Evolutionary conservation across 2,329 filamentous ascomycete species (phyloP), one percentile per base, ranked within the genome.

Genomic region (Calycina herbarum): DNA sequence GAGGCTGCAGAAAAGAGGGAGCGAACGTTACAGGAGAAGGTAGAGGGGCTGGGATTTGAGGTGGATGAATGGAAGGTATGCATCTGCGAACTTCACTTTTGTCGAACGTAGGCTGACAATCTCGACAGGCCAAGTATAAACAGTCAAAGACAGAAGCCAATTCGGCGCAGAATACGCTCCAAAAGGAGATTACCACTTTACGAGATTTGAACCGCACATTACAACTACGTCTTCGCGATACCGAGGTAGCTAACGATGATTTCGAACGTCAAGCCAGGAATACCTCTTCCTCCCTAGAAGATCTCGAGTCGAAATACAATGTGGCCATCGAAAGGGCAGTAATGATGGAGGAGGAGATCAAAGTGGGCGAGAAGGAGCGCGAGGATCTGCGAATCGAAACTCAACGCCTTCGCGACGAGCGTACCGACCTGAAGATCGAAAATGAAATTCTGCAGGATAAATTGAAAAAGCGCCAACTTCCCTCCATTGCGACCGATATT

Each of bases 1-100:
- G 94, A 98, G 74, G 90, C 92, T 57, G 94, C 94, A 57, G 95
- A 99, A 82, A 96, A 96, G 82, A 87, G 93, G 73, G 94, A 98
- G 80, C 86, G 93, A 69, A 83, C 88, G 70, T 80, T 97, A 72
- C 89, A 94, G 77, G 90, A 96, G 78, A 96, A 94, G 81, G 90
- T 92, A 0, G 94, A 98, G 78, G 85, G 84, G 45, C 79, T 96
- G 69, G 87, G 85, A 60, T 99, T 93, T 75, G 94, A 98, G 78
- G 94, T 95, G 0, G 93, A 98, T 66, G 95, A 99, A 80, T 99
- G 95, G 95, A 98, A 98, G 89, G 93, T 94, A 82, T 78, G 86
- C 40, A 17, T n/a, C 40, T 27, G 33, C 62, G 45, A 54, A 15
- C 10, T 27, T n/a, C 29, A n/a, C 31, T 57, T 17, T 60, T 67